Evolutionary conservation across 768 basidiomycete species (phyloP), one percentile per base, ranked within the genome.

Genomic region (Serendipita sp.): DNA sequence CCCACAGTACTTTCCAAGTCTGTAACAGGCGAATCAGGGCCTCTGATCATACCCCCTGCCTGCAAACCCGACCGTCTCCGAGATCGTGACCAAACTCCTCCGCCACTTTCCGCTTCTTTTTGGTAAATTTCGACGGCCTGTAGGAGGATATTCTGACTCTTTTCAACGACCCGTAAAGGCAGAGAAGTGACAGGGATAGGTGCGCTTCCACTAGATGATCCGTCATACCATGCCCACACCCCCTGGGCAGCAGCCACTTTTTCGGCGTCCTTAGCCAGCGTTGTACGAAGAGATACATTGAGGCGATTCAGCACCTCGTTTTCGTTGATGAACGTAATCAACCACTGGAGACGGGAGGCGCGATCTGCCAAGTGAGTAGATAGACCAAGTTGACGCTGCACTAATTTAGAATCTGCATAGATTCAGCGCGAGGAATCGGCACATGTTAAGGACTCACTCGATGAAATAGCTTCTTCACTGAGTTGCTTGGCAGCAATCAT

Each of bases 291-390:
- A 68, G 65, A 36, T 46, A 13, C 44, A 65, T 75, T 68, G 36
- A 88, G 91, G 79, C 89, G 91, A 44, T 76, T 77, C 41, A 94
- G 76, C 3, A 86, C 85, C 0, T 81, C 85, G 72, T 95, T 95
- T 63, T 89, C 85, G 51, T 91, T 89, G 70, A 96, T 88, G 72
- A 92, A 95, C 30, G 79, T 80, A 68, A 95, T 89, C n/a, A 97
- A 78, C 80, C 89, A 91, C 64, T 83, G 84, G 34, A 94, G 75
- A 44, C 89, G 78, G 64, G 86, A 84, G 70, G 86, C 86, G 34
- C 90, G 81, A 45, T 83, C 83, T 3, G 79, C 80, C 68, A 97
- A 74, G 71, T 94, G 92, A 1, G 84, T 79, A 15, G 83, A 83
- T 46, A 95, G 76, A 71, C 96, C 93, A 69, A 89, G 86, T 67